Conservation (phyloP, 2,329 filamentous ascomycete genomes). For the Berkeleyomyces rouxiae region DNA sequence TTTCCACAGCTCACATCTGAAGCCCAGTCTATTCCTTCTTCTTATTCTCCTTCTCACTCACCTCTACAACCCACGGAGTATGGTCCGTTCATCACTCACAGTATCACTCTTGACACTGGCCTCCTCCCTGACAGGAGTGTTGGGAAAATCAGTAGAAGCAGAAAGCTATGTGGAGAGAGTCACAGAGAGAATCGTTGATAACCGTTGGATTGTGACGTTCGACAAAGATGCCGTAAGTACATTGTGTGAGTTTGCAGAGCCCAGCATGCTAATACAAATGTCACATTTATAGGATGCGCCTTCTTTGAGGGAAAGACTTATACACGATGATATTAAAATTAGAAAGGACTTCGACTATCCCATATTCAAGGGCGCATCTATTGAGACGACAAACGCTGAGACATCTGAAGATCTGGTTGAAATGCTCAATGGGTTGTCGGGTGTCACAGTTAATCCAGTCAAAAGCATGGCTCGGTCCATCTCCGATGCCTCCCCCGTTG, state of each 20-base stretch:
- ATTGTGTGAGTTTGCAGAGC: too few species aligned
- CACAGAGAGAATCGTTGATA: constrained; percentile 13
- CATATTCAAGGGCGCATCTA: constrained; percentile 38
- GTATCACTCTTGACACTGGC: constrained; percentile 23
- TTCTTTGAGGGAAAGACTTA: constrained; percentile 24
- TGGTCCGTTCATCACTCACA: constrained; percentile 22
- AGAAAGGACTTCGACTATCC: constrained; percentile 33
- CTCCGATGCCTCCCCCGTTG: constrained; percentile 21
- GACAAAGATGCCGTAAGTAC: constrained; percentile 26
- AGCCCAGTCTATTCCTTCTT: background rate
- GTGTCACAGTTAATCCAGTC: constrained; percentile 35
- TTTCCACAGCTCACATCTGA: background rate
- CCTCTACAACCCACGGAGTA: constrained; percentile 6
- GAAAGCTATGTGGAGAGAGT: background rate
- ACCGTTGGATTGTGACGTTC: constrained; percentile 38
- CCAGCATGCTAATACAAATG: background rate
- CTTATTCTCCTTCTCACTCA: background rate
- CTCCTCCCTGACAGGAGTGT: constrained; percentile 18
- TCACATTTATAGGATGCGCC: constrained; percentile 24
- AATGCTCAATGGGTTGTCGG: constrained; percentile 26
- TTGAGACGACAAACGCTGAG: constrained; percentile 32
- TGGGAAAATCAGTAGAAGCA: background rate
- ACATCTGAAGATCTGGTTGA: constrained; percentile 27
- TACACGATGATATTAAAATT: constrained; percentile 24
- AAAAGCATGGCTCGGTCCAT: constrained; percentile 27